phyloP scores from a whole-genome alignment of 352 stramenopile genomes.

The Phytopythium montanum region DNA sequence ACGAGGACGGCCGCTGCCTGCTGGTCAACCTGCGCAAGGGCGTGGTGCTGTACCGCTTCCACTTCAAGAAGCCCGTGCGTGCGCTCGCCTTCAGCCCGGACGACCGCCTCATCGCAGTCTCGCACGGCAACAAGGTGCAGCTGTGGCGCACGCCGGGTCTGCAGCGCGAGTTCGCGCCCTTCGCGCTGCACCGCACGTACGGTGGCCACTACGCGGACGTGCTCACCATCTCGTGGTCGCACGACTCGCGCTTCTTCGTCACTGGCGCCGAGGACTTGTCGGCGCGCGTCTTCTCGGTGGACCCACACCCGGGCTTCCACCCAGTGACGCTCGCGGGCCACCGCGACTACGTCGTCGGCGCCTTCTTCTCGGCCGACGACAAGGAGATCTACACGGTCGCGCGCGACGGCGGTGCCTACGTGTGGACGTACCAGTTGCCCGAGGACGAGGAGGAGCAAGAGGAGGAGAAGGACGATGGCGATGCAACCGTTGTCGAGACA shows the following conservation, averaged over 20 bases:
- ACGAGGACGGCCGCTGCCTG: conserved; percentile 88
- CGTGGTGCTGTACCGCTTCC: conserved; percentile 92
- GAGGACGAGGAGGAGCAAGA: no score
- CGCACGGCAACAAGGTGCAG: conserved; percentile 90
- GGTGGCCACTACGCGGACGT: conserved; percentile 89
- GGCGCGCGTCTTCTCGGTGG: conserved; percentile 81
- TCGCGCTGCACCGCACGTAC: conserved; percentile 87
- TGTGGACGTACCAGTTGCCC: conserved; percentile 78
- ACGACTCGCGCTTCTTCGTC: conserved; percentile 89
- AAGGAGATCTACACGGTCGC: conserved; percentile 82
- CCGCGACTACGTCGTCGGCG: conserved; percentile 79
- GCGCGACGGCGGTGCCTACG: conserved; percentile 82
- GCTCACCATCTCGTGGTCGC: conserved; percentile 80
- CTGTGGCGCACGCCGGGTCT: conserved; percentile 87
- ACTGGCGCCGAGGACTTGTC: conserved; percentile 87
- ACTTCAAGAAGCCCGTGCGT: conserved; percentile 91
- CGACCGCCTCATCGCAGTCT: conserved; percentile 85
- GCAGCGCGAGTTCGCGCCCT: conserved; percentile 89
- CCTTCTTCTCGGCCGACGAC: conserved; percentile 85
- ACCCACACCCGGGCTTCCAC: conserved; percentile 70
- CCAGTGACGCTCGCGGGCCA: conserved; percentile 88
- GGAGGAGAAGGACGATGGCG: conserved; percentile 34
- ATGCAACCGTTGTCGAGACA: conserved; percentile 16
- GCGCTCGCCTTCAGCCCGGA: conserved; percentile 89
- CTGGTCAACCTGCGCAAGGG: conserved; percentile 89